These are phyloP conservation scores for Axilococcus clingmanii DNA, from an alignment of 139 green algal species.

Conservation along the genomic window DNA sequence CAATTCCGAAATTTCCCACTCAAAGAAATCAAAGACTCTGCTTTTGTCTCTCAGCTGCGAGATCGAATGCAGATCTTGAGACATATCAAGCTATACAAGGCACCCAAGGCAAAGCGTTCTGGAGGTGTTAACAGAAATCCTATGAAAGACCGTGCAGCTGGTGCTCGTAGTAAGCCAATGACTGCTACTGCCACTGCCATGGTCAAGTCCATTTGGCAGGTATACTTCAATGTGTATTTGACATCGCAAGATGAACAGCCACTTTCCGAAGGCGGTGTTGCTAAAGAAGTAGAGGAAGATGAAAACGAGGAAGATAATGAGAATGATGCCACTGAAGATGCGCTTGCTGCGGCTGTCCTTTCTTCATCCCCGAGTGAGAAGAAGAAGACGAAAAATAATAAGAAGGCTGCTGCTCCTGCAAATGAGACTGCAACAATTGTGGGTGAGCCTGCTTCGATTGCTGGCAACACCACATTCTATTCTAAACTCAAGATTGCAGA, in stretches of 20 bases:
- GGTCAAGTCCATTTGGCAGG: conserved; percentile 72
- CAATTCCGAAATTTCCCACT: conserved; percentile 70
- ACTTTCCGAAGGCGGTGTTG: conserved; percentile 6
- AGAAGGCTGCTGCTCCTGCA: not conserved
- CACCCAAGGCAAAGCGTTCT: conserved; percentile 9
- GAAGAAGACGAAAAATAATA: conserved; percentile 7
- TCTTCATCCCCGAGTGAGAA: not conserved
- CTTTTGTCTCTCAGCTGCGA: conserved; percentile 62
- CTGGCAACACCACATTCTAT: conserved; percentile 27
- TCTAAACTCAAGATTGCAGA: conserved; percentile 19
- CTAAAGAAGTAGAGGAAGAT: conserved; percentile 57
- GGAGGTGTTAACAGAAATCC: conserved; percentile 53
- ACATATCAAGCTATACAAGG: conserved; percentile 79
- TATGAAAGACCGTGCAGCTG: conserved; percentile 51
- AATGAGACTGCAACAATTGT: conserved; percentile 5
- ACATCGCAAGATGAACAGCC: conserved; percentile 2
- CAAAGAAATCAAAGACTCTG: conserved; percentile 45
- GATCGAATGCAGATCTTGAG: conserved; percentile 54
- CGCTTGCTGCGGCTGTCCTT: conserved; percentile 33
- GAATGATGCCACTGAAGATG: conserved; percentile 37
- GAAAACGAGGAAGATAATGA: conserved; percentile 58
- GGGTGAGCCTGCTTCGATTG: conserved; percentile 8
- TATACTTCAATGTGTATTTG: conserved; percentile 64
- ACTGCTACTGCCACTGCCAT: conserved; percentile 86
- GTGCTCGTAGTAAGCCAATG: conserved; percentile 65